phyloP scores from a whole-genome alignment of 78 protist species.

The Isochrysis galbana region DNA sequence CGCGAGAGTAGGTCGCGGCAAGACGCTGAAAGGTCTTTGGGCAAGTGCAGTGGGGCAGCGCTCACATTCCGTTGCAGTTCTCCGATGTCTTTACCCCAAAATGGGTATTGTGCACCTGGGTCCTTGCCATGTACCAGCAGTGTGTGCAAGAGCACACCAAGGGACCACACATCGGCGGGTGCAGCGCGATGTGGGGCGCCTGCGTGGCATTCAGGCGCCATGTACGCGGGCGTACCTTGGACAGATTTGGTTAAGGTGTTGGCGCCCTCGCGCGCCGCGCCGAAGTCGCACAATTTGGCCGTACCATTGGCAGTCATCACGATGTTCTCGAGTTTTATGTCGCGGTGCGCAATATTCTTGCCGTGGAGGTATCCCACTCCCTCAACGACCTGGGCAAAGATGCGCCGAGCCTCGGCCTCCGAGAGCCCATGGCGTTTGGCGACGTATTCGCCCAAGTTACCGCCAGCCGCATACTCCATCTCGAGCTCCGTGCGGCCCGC shows the following conservation, averaged over 20 bases:
- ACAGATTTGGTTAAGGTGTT: background rate
- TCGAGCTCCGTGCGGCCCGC: background rate
- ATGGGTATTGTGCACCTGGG: background rate
- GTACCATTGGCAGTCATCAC: background rate
- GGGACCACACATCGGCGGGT: background rate
- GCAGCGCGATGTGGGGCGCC: background rate
- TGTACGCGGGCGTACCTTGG: constrained; percentile 28
- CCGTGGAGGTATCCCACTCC: background rate
- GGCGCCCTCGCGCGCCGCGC: constrained; percentile 16
- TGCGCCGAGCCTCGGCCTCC: background rate
- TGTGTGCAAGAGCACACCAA: background rate
- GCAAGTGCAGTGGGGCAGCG: background rate
- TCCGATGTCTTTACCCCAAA: background rate
- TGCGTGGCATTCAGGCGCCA: background rate
- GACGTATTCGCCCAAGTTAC: background rate
- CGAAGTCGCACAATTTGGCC: background rate
- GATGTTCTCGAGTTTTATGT: constrained; percentile 4
- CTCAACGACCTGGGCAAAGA: background rate
- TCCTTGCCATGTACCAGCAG: background rate
- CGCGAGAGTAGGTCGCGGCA: background rate
- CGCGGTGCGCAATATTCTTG: background rate
- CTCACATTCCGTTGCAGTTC: background rate
- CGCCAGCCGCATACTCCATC: constrained; percentile 14
- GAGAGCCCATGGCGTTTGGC: background rate
- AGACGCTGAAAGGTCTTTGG: background rate